phyloP scores from a whole-genome alignment of 164 flowering plant species.

The Kalanchoe fedtschenkoi region DNA sequence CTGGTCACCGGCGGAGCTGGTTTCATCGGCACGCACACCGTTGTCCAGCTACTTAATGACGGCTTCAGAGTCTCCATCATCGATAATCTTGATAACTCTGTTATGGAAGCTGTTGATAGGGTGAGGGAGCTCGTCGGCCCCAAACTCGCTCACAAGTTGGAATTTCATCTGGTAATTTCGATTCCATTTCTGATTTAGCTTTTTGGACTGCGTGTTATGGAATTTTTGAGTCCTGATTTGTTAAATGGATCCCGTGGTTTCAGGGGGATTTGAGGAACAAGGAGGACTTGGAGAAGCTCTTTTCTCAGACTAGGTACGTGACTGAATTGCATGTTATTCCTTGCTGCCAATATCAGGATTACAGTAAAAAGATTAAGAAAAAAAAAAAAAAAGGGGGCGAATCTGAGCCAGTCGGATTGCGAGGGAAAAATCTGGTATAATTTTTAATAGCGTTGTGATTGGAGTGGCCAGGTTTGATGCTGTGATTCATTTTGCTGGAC shows the following conservation, averaged over 20 bases:
- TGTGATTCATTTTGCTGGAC: conserved; percentile 94
- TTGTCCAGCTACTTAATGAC: conserved; percentile 57
- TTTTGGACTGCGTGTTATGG: too few relatives aligned
- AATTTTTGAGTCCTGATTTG: too few relatives aligned
- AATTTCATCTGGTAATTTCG: conserved; percentile 38
- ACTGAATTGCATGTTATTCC: conserved; percentile 5
- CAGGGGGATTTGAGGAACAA: conserved; percentile 83
- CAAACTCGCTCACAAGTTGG: conserved; percentile 40
- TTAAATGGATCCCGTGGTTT: too few relatives aligned
- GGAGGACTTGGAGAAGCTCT: conserved; percentile 77
- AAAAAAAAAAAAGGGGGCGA: neutral
- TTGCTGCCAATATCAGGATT: neutral
- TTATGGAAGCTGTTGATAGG: conserved; percentile 51
- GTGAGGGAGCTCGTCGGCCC: conserved; percentile 61
- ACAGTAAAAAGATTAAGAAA: neutral
- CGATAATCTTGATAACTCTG: conserved; percentile 75
- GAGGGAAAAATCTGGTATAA: neutral
- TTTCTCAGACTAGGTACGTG: conserved; percentile 51
- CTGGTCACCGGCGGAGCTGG: conserved; percentile 95
- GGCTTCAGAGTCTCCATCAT: conserved; percentile 60
- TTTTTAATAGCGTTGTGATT: neutral
- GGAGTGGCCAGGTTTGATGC: conserved; percentile 61
- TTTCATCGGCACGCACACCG: conserved; percentile 84
- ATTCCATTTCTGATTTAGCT: neutral
- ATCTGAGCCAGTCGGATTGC: neutral